Evolutionary conservation across 108 stramenopile species (phyloP), one percentile per base, ranked within the genome.

Genomic region (Nitzschia sp.): DNA sequence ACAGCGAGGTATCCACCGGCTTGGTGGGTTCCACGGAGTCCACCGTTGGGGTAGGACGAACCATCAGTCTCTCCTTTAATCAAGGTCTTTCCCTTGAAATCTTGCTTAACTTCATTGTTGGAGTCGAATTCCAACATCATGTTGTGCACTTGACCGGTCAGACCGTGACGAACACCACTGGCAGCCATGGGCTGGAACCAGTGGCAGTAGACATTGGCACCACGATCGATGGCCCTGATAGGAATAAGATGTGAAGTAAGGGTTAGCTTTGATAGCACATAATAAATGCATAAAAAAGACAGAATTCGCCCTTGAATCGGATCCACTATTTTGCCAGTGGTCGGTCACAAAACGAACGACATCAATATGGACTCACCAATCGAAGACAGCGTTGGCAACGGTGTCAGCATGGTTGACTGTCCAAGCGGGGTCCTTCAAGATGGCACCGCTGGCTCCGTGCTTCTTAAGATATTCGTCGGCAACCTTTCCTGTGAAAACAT

Each of bases 131-230:
- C 79, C 75, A 97, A 75, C 93, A 97, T 95, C 81, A 89, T 92
- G 82, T 95, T 97, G 51, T 97, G 94, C 29, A 97, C 96, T 79
- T 96, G 95, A 45, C 94, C 94, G 59, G 87, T 82, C 68, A 88
- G 85, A 54, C 96, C 96, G 81, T 96, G 95, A 65, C 96, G 90
- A 26, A 97, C 91, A 27, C 94, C 94, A 21, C 76, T 82, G 63
- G 95, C 68, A 23, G 90, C 96, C 92, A 96, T 89, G 47, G 96
- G 96, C 68, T 97, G 96, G 79, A 97, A 97, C 95, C 92, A 95
- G 74, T 97, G 96, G 82, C 94, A 95, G 87, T 91, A 97, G 46
- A 90, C 88, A 77, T 95, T 93, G 66, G 95, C 96, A 35, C 92
- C 95, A 59, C 94, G 87, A 60, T 97, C 96, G 48, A 88, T 75